Percentiles rank a stretch among this genome's conserved stretches.
Conservation (phyloP, 2,329 filamentous ascomycete genomes). For the Whalleya microplaca region DNA sequence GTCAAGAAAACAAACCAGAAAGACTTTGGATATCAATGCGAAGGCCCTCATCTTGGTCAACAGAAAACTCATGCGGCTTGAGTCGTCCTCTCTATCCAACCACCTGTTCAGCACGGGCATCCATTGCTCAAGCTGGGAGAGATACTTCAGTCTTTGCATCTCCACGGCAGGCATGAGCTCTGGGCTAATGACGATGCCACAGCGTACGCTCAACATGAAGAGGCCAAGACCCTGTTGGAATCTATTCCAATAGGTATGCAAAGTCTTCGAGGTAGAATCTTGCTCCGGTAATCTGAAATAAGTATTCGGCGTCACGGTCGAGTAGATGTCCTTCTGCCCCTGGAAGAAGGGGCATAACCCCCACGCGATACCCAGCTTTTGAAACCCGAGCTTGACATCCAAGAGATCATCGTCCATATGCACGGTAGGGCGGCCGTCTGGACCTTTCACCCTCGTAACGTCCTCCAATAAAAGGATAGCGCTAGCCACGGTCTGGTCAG, state of each 20-base stretch:
- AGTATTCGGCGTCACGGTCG: background rate
- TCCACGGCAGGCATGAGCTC: constrained; percentile 7
- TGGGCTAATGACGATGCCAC: constrained; percentile 7
- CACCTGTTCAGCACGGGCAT: constrained; percentile 17
- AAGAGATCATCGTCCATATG: constrained; percentile 17
- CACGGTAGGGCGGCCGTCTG: constrained; percentile 10
- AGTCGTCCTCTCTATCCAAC: constrained; percentile 11
- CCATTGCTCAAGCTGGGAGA: constrained; percentile 21
- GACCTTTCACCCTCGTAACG: constrained; percentile 2
- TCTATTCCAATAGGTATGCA: constrained; percentile 22
- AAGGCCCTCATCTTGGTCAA: constrained; percentile 21
- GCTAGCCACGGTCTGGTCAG: constrained; percentile 20
- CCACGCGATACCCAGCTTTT: constrained; percentile 27
- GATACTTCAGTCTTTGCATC: constrained; percentile 14
- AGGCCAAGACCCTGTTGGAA: constrained; percentile 27
- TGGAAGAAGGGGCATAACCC: constrained; percentile 30
- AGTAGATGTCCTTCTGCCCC: constrained; percentile 7
- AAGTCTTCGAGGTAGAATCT: constrained; percentile 11
- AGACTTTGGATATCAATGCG: constrained; percentile 18
- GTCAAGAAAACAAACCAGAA: constrained; percentile 28
- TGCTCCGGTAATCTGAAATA: constrained; percentile 12
- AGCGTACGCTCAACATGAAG: constrained; percentile 27
- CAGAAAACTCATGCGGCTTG: constrained; percentile 4
- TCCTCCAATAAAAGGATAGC: constrained; percentile 21
- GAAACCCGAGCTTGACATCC: constrained; percentile 25